Base-by-base conservation (phyloP, 345 rosid genomes). In the Bretschneidera sinensis region DNA sequence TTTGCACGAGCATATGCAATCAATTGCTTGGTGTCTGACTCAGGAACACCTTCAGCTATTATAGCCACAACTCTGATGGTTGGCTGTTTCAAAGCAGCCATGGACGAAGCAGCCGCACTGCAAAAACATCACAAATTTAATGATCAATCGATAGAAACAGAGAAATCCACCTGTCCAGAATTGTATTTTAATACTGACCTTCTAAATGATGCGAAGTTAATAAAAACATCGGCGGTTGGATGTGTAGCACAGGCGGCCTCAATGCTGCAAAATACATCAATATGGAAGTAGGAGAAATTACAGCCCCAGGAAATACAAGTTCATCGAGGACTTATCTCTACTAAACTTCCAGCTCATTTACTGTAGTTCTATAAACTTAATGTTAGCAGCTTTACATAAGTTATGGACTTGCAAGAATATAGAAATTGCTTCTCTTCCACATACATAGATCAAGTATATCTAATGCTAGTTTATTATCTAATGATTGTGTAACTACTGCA, bases 21-120 rank as follows among this genome's bases (percentile, higher is more conserved):
- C 77, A 92, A 72, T 57, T 92, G 92, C 64, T 92, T 92, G 73
- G 98, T 68, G 73, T 92, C 97, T 5, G 96, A 81, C 78, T 92
- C 97, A 1, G 98, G 97, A 79, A 92, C 97, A 76, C 98, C 98
- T 83, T 92, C 98, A 31, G 98, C 98, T 62, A 92, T 92, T 56
- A 92, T 92, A 61, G 97, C 97, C 51, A 89, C 96, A 24, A 92
- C 92, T 68, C 95, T 84, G 57, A 89, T 81, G 64, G 98, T 92
- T 62, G 98, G 94, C 72, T 89, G 98, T 63, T 87, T 92, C 71
- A 92, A 75, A 71, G 97, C 98, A 71, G 96, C 76, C 94, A 92
- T 76, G 64, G 98, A 92, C 20, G 98, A 92, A 62, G 94, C 94
- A 70, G 98, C 97, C 23, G 98, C 97, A 80, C 97, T 92, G 79